phyloP scores from a whole-genome alignment of 2,329 filamentous ascomycete genomes.

The Mycosphaerella arachidis region DNA sequence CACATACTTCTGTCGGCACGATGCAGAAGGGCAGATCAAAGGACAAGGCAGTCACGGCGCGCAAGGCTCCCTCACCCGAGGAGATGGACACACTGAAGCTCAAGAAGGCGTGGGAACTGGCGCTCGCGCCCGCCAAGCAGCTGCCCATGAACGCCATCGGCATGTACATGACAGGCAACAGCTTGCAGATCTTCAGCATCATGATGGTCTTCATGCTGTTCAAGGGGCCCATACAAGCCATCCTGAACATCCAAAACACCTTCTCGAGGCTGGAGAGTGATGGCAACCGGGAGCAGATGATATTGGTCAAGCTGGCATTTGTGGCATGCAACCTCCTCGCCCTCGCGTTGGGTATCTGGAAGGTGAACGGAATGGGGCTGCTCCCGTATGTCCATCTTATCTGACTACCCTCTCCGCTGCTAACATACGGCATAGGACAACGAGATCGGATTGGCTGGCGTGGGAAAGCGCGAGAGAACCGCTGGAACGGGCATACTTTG shows the following conservation, averaged over 20 bases:
- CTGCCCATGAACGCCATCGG: constrained; percentile 98
- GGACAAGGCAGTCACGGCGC: constrained; percentile 36
- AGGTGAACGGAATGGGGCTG: constrained; percentile 92
- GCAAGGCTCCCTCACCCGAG: constrained; percentile 66
- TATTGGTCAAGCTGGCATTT: constrained; percentile 83
- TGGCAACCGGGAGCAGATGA: constrained; percentile 65
- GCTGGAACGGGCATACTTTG: constrained; percentile 54
- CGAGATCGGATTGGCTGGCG: constrained; percentile 92
- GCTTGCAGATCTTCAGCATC: constrained; percentile 96
- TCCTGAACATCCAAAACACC: constrained; percentile 77
- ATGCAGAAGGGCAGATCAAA: constrained; percentile 19
- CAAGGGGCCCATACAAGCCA: constrained; percentile 86
- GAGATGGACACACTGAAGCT: constrained; percentile 95
- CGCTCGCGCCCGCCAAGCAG: constrained; percentile 85
- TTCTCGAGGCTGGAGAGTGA: constrained; percentile 88
- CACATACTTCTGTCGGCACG: constrained; percentile 3
- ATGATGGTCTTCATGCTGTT: constrained; percentile 99
- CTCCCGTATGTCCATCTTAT: constrained; percentile 63
- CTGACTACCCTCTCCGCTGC: constrained; percentile 1
- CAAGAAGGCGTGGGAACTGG: constrained; percentile 98
- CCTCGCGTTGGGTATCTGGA: constrained; percentile 85
- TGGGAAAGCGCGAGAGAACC: constrained; percentile 78
- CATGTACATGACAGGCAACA: constrained; percentile 99
- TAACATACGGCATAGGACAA: constrained; percentile 59
- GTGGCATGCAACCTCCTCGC: constrained; percentile 81